These are phyloP conservation scores for Cytospora schulzeri DNA, from an alignment of 2,329 filamentous ascomycete species.

Conservation along the genomic window DNA sequence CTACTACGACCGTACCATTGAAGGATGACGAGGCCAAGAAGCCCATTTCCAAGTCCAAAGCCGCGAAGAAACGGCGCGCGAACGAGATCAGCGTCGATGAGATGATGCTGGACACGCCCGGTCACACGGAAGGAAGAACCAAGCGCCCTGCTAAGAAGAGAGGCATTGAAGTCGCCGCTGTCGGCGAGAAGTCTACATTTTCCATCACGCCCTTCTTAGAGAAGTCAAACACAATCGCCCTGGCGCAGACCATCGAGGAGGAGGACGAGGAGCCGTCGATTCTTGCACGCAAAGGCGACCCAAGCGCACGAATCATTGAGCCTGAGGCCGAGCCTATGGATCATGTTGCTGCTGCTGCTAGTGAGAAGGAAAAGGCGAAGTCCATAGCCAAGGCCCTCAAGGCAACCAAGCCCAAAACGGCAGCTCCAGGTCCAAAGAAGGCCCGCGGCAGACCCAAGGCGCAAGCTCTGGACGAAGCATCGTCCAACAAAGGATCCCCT, in stretches of 20 bases:
- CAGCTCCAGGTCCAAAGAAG: constrained; percentile 39
- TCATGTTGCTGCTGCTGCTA: constrained; percentile 9
- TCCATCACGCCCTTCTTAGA: constrained; percentile 94
- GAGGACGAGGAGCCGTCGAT: constrained; percentile 35
- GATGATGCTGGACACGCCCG: constrained; percentile 51
- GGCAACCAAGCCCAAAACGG: constrained; percentile 29
- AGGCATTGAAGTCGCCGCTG: constrained; percentile 57
- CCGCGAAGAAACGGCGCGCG: constrained; percentile 48
- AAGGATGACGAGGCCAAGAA: constrained; percentile 33
- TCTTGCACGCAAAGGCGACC: constrained; percentile 21
- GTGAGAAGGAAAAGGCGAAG: constrained; percentile 15
- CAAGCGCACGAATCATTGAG: constrained; percentile 23
- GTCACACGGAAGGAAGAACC: constrained; percentile 38
- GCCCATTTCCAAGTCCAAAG: constrained; percentile 39
- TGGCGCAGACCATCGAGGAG: constrained; percentile 47
- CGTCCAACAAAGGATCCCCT: constrained; percentile 48
- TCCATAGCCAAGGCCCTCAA: constrained; percentile 27
- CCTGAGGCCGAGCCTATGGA: constrained; percentile 20
- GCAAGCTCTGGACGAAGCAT: constrained; percentile 49
- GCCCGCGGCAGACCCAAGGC: constrained; percentile 47
- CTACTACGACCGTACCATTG: constrained; percentile 34
- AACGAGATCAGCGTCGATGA: constrained; percentile 51
- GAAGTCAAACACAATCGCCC: constrained; percentile 51
- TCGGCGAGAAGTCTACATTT: constrained; percentile 88
- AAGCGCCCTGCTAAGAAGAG: constrained; percentile 58